Evolutionary conservation across 148 eudicot genomes (phyloP), one percentile per base, ranked within the genome.

Genomic region (Heliosperma pusillum): DNA sequence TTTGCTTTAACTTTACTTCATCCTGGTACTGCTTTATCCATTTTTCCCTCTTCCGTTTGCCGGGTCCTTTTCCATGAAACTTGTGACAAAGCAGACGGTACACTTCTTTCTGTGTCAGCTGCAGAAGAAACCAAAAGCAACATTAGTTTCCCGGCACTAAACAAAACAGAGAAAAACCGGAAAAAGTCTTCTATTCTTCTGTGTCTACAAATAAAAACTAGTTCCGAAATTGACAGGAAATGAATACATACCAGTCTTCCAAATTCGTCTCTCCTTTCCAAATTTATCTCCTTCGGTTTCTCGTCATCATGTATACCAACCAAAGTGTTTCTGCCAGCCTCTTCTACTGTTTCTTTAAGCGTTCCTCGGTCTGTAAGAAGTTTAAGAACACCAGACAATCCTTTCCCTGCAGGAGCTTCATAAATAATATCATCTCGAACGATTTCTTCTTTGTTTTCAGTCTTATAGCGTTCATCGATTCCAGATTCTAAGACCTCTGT

Each of bases 21-120:
- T 88, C 93, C 13, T 83, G 84, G 75, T 88, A 90, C 76, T 91
- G 90, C 63, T 91, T 85, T 87, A 88, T 82, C 63, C 92, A 89
- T 82, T 91, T 94, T 79, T 94, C 98, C 80, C 82, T 90, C 76
- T 94, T 94, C 89, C 74, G 86, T 83, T 94, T 94, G n/a, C 98
- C 98, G 66, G 98, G 97, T 21, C 87, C 92, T 80, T 94, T 94
- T 24, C 98, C 98, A 61, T 94, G 98, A 53, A 94, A 94, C 73
- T 83, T 86, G 70, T 93, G 96, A 67, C 92, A 93, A 60, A 94
- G 71, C 74, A 76, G 47, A 27, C 97, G 88, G 63, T 88, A 94
- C 21, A 96, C 90, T 84, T 94, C 97, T 83, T 94, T 91, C 66
- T 90, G 96, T 69, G 98, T 94, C 80, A 90, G 69, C 98, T 94